Base-by-base conservation (phyloP, 805 yeast genomes). In the Kazachstania kunashirensis region DNA sequence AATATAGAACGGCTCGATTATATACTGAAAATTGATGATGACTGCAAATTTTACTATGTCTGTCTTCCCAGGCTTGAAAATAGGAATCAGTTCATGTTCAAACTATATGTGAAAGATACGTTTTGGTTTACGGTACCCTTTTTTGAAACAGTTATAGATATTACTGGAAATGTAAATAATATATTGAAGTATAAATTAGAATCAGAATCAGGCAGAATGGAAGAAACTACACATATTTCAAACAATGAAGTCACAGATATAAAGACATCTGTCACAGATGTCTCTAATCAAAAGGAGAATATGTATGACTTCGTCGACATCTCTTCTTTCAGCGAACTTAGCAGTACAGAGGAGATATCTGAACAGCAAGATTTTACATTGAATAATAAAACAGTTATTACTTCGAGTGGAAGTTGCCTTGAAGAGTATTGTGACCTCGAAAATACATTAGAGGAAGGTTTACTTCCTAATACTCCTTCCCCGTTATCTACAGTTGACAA, bases 271-370 rank as follows among this genome's bases (percentile, higher is more conserved):
- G n/a, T n/a, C n/a, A n/a, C n/a, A n/a, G n/a, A n/a, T n/a, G n/a
- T n/a, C n/a, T n/a, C n/a, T n/a, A n/a, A n/a, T n/a, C n/a, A n/a
- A n/a, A n/a, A n/a, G n/a, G n/a, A n/a, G n/a, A n/a, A n/a, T n/a
- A n/a, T n/a, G n/a, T n/a, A 43, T 33, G 55, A 53, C 25, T 55
- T 49, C 28, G 48, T 55, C 5, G 53, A 53, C 19, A 43, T 55
- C 13, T 50, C 57, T 6, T 55, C 60, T 2, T 47, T 46, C 24
- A 50, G 54, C 23, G 58, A 55, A 33, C 35, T 55, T 19, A 50
- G 58, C 34, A 53, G 57, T 30, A 45, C 53, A 2, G 60, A 55
- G 35, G 53, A 55, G 31, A 36, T 55, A 27, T 33, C 27, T n/a
- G n/a, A 15, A n/a, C 24, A 27, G 16, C 28, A 34, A 4, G 32